Conservation (phyloP, 2,329 filamentous ascomycete genomes). For the Exserohilum turcica region DNA sequence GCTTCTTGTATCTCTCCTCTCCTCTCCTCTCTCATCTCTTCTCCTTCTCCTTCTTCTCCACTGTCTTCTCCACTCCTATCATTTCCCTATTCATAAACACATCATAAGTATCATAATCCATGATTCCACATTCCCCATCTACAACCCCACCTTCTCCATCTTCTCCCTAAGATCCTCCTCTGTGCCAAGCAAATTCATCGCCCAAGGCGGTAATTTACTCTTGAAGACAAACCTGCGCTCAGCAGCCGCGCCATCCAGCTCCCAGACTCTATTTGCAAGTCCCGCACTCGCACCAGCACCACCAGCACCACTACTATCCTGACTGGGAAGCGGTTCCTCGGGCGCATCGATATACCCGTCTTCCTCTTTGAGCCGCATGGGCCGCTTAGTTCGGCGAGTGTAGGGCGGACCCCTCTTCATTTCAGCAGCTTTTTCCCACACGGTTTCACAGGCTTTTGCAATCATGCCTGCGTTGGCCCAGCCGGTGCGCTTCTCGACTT, state of each 20-base stretch:
- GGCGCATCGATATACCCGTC: constrained; percentile 14
- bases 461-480: constrained; percentile 86
- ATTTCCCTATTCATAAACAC: no score
- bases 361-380: constrained; percentile 22
- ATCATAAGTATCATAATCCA: no score
- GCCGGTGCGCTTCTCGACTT: constrained; percentile 79
- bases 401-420: constrained; percentile 80
- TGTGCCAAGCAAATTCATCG: constrained; percentile 77
- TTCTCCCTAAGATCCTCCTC: constrained; percentile 68
- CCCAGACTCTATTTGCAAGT: no score
- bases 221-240: constrained; percentile 59
- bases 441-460: constrained; percentile 79
- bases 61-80: no score
- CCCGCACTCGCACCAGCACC: not conserved
- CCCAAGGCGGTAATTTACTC: constrained; percentile 71
- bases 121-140: not conserved
- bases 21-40: no score
- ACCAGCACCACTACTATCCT: not conserved
- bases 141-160: constrained; percentile 37
- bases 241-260: constrained; percentile 12
- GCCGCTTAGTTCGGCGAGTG: constrained; percentile 23
- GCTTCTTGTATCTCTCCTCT: no score
- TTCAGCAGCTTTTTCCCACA: constrained; percentile 77
- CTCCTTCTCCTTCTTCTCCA: no score
- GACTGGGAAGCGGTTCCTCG: not conserved